Base-by-base conservation (phyloP, 164 flowering plant genomes). In the Liriodendron chinense region DNA sequence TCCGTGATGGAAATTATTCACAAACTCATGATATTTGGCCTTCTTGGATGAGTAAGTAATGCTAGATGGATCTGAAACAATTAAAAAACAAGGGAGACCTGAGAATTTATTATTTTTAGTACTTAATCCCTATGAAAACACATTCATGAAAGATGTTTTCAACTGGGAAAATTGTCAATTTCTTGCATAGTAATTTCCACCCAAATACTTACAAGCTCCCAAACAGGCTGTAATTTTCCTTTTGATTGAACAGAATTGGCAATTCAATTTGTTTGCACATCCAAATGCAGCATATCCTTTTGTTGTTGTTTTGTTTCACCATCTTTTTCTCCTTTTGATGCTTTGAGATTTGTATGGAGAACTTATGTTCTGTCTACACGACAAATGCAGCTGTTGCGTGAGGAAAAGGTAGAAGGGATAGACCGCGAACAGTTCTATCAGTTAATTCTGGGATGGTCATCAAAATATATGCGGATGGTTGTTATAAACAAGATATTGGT, bases 351-450 rank as follows among this genome's bases (percentile, higher is more conserved):
- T 34, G 3, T 34, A 34, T 34, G 43, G 43, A 7, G 43, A 34
- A 34, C 43, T 34, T 4, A 4, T 4, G 43, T 69, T 47, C n/a
- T 69, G 18, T 22, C 24, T 22, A 20, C 23, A 64, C 21, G 4
- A 64, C 66, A 3, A 22, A 64, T 48, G 73, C 73, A 71, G 73
- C 13, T 7, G 21, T 22, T 20, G 22, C 73, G 21, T 3, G 13
- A 4, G 50, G 67, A n/a, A 25, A 6, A n/a, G 34, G 6, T 16
- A 10, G 71, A 68, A 68, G 65, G 16, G 16, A 24, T 74, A 18
- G 71, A 67, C 62, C 62, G 65, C 7, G 71, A 74, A 14, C 48
- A 68, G 63, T 74, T 74, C 61, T 26, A 74, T 56, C 48, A 74
- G 21, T 13, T 74, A 34, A 68, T 74, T 50, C 10, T 50, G 65